Evolutionary conservation across 2,329 filamentous ascomycete genomes (phyloP).

Genomic region (Fonsecaea pedrosoi): DNA sequence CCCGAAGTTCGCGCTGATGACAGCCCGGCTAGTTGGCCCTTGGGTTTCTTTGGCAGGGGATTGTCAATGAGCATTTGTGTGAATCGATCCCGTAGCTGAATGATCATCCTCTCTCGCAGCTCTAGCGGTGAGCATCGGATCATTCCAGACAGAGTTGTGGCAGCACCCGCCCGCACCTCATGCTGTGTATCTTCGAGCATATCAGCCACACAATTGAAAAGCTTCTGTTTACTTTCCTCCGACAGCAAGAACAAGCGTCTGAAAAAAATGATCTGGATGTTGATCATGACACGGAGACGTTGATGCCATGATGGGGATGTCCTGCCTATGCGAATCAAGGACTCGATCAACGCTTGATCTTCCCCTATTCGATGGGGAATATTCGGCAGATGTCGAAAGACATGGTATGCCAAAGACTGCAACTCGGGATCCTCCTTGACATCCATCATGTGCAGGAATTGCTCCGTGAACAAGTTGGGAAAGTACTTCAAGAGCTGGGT

Average conservation of each 20-base stretch:
- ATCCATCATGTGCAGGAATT: constrained; percentile 99
- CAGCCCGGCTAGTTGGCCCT: constrained; percentile 41
- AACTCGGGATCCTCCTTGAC: constrained; percentile 98
- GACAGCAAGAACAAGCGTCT: constrained; percentile 88
- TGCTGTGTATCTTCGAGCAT: constrained; percentile 94
- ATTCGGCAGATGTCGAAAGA: constrained; percentile 95
- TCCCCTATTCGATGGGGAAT: constrained; percentile 89
- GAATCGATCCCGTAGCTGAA: constrained; percentile 78
- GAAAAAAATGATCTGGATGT: constrained; percentile 99
- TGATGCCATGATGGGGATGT: constrained; percentile 92
- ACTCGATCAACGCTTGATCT: constrained; percentile 81
- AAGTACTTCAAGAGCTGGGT: constrained; percentile 91
- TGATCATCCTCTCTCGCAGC: constrained; percentile 79
- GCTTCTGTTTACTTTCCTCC: constrained; percentile 72
- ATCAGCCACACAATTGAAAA: constrained; percentile 91
- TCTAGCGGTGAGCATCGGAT: constrained; percentile 88
- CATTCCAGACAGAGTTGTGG: constrained; percentile 93
- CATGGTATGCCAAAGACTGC: constrained; percentile 91
- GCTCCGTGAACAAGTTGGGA: constrained; percentile 84
- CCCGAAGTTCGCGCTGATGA: constrained; percentile 53
- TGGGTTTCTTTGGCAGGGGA: constrained; percentile 77
- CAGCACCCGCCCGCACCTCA: constrained; percentile 92
- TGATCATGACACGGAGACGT: constrained; percentile 89
- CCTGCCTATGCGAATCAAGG: constrained; percentile 85
- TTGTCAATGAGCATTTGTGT: constrained; percentile 78